Percentiles rank a stretch among this genome's conserved stretches.
Conservation (phyloP, 83 land plant species). For the Thuja plicata region DNA sequence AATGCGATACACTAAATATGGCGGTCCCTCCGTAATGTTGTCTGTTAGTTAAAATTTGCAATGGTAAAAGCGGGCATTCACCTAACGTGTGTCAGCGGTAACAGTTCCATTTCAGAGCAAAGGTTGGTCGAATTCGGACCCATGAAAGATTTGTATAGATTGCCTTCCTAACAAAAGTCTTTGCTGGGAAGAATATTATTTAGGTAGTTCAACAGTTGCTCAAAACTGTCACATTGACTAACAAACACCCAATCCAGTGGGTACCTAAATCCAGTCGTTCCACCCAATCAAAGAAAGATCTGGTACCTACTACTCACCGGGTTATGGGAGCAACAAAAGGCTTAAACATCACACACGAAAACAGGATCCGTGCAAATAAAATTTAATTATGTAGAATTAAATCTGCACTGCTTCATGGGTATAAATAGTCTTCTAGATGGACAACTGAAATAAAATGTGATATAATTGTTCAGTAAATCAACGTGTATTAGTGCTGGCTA, state of each 20-base stretch:
- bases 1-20: background rate
- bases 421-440: background rate
- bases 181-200: background rate
- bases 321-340: background rate
- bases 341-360: background rate
- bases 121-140: background rate
- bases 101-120: background rate
- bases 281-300: background rate
- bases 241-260: background rate
- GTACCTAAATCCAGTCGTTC: background rate
- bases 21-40: background rate
- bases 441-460: background rate
- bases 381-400: background rate
- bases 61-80: background rate
- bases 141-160: background rate
- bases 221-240: background rate
- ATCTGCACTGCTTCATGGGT: background rate
- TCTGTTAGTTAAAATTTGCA: background rate
- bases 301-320: background rate
- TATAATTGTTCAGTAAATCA: background rate
- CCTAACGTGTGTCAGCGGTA: background rate
- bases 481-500: background rate
- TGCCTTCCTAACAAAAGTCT: background rate
- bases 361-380: background rate
- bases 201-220: background rate